Base-by-base conservation (phyloP, 2,329 filamentous ascomycete species). In the Dryadomyces sulphureus region DNA sequence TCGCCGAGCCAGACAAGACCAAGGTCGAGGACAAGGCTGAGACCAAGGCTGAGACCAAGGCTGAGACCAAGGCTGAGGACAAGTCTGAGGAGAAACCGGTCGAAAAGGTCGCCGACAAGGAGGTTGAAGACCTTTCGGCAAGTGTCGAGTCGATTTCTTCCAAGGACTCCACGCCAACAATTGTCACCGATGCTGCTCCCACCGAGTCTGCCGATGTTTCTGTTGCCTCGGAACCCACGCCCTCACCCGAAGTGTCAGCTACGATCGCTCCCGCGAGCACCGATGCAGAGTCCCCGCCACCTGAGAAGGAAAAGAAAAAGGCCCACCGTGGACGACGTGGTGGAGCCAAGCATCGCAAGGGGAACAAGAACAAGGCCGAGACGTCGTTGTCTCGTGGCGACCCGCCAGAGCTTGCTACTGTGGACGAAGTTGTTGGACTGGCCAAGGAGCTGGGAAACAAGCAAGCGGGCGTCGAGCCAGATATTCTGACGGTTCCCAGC, bases 281-380 rank as follows among this genome's bases (percentile, higher is more conserved):
- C 3, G 36, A 22, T 12, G 25, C 36, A 20, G 42, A 43, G 14
- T 20, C 17, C 30, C 41, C 58, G 11, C 59, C 57, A 2, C 60
- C 62, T 5, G 69, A 72, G 16, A 67, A 66, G 36, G 67, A 65
- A 49, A 80, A 79, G 55, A 81, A 77, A 57, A 84, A 81, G 58
- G 70, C 75, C 0, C 80, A 83, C 46, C 71, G 83, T 46, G 84
- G 84, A 4, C 72, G 76, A n/a, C 73, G 84, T 41, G 84, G 82
- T 20, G 83, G 84, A 2, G 73, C 75, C 17, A 80, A 81, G 58
- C 78, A 82, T 50, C 75, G 75, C 49, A 79, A 75, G 52, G 69
- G 67, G 14, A 42, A 30, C 32, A 50, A 48, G 43, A 66, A 67
- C 39, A 72, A 75, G 50, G 61, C 70, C 17, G 68, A 78, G 14